A percentile compares a stretch with the other conserved stretches of the same genome.
Conservation (phyloP, 2,329 filamentous ascomycete species). For the Alternaria tenuissima region DNA sequence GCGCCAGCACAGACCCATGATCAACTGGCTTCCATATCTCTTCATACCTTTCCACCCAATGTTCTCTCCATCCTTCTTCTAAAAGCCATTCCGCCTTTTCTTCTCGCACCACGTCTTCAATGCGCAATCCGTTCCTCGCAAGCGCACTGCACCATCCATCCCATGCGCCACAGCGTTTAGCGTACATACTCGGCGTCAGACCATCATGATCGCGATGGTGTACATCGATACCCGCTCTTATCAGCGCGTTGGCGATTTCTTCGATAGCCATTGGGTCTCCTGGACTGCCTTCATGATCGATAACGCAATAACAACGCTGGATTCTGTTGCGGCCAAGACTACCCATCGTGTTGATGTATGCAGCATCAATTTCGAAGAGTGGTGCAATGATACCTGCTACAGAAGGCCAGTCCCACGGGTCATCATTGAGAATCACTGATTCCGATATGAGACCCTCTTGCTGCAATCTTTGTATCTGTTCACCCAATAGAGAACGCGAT, state of each 20-base stretch:
- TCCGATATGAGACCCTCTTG: constrained; percentile 5
- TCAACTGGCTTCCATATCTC: background rate
- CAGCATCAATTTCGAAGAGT: constrained; percentile 2
- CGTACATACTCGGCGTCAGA: constrained; percentile 11
- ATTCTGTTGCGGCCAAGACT: constrained; percentile 10
- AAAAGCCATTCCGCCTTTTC: constrained; percentile 13
- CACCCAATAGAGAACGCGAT: constrained; percentile 1
- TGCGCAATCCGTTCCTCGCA: constrained; percentile 1
- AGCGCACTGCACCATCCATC: constrained; percentile 14
- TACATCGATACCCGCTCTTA: constrained; percentile 3
- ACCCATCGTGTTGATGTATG: constrained; percentile 4
- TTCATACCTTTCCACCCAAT: constrained; percentile 5
- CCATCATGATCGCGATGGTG: background rate
- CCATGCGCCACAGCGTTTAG: constrained; percentile 5
- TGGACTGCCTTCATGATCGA: background rate
- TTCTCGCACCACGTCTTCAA: constrained; percentile 7
- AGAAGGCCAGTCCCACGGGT: constrained; percentile 10
- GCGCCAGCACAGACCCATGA: background rate
- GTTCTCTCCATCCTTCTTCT: constrained; percentile 1
- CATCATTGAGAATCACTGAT: background rate
- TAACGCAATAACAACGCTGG: background rate
- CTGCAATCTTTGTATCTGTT: constrained; percentile 4
- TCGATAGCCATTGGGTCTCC: background rate
- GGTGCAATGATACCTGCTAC: constrained; percentile 3
- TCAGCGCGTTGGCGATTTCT: constrained; percentile 4